Base-by-base conservation (phyloP, 2,329 filamentous ascomycete species). In the Cladosporium sp. region DNA sequence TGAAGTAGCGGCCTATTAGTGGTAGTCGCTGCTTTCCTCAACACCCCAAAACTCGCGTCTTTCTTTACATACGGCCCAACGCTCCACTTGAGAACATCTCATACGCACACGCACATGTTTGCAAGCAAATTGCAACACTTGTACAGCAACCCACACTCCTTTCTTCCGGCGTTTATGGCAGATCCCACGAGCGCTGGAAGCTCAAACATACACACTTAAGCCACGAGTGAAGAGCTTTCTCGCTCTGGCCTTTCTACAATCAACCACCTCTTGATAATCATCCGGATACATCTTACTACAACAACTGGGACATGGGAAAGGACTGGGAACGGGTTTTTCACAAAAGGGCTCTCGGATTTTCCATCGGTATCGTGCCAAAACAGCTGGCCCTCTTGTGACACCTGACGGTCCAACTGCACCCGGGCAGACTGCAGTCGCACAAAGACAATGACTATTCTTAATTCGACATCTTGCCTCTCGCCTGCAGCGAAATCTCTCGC, bases 1-100 rank as follows among this genome's bases (percentile, higher is more conserved):
- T 19, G 62, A 63, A 53, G 62, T 65, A 38, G 57, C 62, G 39
- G 62, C 62, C 40, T 65, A 62, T 55, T 65, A 57, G 32, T n/a
- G 25, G 25, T 30, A 15, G 15, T 13, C 38, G 15, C 30, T 36
- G 36, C 36, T 35, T n/a, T 19, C 40, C n/a, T n/a, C n/a, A n/a
- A 40, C 19, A 7, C 15, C 2, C 18, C 40, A 29, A 33, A 35
- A 7, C 39, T 48, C 45, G 27, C 45, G 27, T 40, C 45, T 15
- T 18, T 48, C 45, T 33, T 20, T 48, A 11, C 12, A 22, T 16
- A 20, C 36, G 25, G n/a, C 36, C 35, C 13, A 33, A 38, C 16
- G 45, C 36, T 48, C n/a, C 16, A 22, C 19, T 3, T 16, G 45
- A 35, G 8, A 19, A n/a, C 7, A 11, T 9, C 22, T 27, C 22